Evolutionary conservation across 1,284 basidiomycete genomes (phyloP), one percentile per base, ranked within the genome.

Genomic region (Hemileccinum hortonii): DNA sequence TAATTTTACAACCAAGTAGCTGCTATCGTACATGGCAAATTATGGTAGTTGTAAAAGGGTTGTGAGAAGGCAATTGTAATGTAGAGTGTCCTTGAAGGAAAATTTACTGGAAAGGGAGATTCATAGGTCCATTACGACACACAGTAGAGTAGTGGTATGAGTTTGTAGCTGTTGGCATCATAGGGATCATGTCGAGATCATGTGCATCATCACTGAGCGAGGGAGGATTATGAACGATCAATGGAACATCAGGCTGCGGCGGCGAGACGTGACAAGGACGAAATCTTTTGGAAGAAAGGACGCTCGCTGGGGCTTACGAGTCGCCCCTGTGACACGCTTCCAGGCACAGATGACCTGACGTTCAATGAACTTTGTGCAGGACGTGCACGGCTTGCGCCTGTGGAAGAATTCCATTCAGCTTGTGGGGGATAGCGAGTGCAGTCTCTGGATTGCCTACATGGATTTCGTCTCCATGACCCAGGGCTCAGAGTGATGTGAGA

Each of bases 221-320:
- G 24, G 38, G 39, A 19, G 38, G 24, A 40, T 29, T 4, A 40
- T 44, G 41, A 22, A 15, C 21, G 42, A 29, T 45, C 55, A 58
- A 59, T 57, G 64, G 26, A 64, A 58, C 64, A 69, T 67, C 57
- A 77, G 62, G 63, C 81, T 83, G 53, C 76, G 77, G 50, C 81
- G 75, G 52, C 75, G 75, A 39, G 79, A 69, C 18, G 77, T 83
- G 62, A 85, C 74, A 53, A 84, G 72, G 60, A 84, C 76, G 64
- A 85, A 85, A 62, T 82, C 82, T 29, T 76, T 74, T 21, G 80
- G 76, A 42, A 83, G 70, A 61, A 79, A 66, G 9, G 83, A 83
- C 6, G 75, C 72, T 43, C 80, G 78, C 33, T 76, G 73, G 30
- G 71, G 70, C 54, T 75, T 81, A 56, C 79, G 80, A 36, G 80